Evolutionary conservation across 192 early-diverging fungal species (phyloP), one percentile per base, ranked within the genome.

Genomic region (Backusella australiensis): DNA sequence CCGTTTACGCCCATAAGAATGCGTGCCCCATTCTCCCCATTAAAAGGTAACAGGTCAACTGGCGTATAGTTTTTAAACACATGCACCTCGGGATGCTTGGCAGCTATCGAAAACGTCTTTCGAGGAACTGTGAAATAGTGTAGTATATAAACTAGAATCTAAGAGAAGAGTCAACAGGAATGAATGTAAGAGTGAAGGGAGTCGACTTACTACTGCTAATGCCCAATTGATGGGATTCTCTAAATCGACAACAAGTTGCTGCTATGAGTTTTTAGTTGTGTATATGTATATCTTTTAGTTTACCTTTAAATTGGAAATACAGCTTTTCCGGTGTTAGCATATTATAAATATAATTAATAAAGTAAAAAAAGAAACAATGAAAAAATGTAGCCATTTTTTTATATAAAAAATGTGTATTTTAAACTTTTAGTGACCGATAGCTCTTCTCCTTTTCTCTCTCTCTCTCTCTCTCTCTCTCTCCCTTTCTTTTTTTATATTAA

Each of bases 1-100:
- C 95, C 92, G 29, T 90, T 89, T 26, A 99, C 91, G 5, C 86
- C 94, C 78, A 98, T 89, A 44, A 92, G 90, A 74, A 99, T 93
- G 14, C 85, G 80, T 12, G 86, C 88, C n/a, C 86, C 83, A 39
- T 81, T 77, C 75, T 86, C 84, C 19, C 97, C 97, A 72, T 95
- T 88, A 79, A 89, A 95, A 36, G 87, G 86, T 2, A 84, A 69
- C 17, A 98, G 84, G 72, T 96, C 92, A 59, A 85, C 84, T 12
- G 94, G 94, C 3, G 94, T 96, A 76, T 91, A 98, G 72, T 93
- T 84, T 69, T 86, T 83, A 42, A 94, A 86, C 29, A 92, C 88
- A 26, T 91, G 80, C 0, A 89, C 81, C 14, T 89, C 87, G 41
- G 89, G 83, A 49, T 85, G 86, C 34, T 78, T 83, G 1, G 83